These are phyloP conservation scores for Acmispon strigosus DNA, from an alignment of 306 rosid genomes.

Conservation along the genomic window DNA sequence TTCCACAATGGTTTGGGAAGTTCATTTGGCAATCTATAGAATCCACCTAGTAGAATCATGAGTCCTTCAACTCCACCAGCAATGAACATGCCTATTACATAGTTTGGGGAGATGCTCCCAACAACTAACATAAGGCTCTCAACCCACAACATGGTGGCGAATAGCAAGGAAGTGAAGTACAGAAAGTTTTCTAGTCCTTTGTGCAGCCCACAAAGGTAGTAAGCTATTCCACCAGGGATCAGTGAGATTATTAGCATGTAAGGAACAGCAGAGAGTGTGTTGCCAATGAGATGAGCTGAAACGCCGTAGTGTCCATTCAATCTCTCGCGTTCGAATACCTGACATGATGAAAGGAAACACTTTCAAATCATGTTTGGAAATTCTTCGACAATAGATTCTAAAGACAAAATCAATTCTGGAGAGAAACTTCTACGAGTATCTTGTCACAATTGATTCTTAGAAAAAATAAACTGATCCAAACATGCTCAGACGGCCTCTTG, in stretches of 20 bases:
- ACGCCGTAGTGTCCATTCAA: constrained; percentile 65
- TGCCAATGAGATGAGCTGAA: constrained; percentile 43
- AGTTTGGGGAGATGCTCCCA: constrained; percentile 53
- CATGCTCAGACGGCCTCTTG: not conserved
- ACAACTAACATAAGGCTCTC: constrained; percentile 71
- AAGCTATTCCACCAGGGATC: constrained; percentile 48
- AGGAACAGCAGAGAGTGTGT: constrained; percentile 48
- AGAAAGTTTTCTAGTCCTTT: constrained; percentile 28
- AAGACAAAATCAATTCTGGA: no score
- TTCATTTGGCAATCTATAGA: constrained; percentile 45
- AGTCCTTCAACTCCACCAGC: constrained; percentile 61
- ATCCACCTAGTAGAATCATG: constrained; percentile 60
- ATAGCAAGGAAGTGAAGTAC: constrained; percentile 29
- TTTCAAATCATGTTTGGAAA: not conserved
- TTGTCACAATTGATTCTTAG: no score
- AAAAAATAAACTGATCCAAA: no score
- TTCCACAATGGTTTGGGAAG: constrained; percentile 44
- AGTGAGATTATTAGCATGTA: constrained; percentile 44
- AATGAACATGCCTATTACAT: constrained; percentile 52
- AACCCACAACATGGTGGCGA: constrained; percentile 41
- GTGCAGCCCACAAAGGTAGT: constrained; percentile 49
- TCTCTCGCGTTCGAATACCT: constrained; percentile 59
- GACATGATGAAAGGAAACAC: not conserved
- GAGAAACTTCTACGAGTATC: no score
- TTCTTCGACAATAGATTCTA: no score